Base-by-base conservation (phyloP, 192 early-diverging fungal species). In the Lobosporangium transversale region DNA sequence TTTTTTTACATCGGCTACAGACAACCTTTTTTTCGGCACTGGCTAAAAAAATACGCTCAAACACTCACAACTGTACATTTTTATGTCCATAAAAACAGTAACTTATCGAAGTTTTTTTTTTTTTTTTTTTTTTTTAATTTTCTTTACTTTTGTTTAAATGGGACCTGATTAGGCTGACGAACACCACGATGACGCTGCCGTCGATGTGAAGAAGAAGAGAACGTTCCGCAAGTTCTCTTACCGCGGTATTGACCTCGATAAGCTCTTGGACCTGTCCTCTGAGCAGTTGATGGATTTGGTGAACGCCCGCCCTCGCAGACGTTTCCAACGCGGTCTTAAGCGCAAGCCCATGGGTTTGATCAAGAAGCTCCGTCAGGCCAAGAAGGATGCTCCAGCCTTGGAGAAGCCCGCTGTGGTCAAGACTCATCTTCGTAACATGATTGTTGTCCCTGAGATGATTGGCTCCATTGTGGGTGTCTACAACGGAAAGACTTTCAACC, bases 401-500 rank as follows among this genome's bases (percentile, higher is more conserved):
- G 97, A 98, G 89, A 98, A 98, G 93, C 96, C 97, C 71, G 93
- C 86, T 49, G 82, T 84, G 45, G 97, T 98, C 88, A 98, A 98
- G 92, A 98, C 97, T 78, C 97, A 98, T 86, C 89, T 98, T 67
- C 94, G 97, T 83, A 91, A 96, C 91, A 98, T 98, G 97, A 95
- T 98, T 79, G 94, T 98, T 66, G 96, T 98, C 62, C 97, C 97
- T 70, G 97, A 98, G 91, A 98, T 98, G 97, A 94, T 98, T 75
- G 97, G 97, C 61, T 96, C 94, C 51, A 81, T 96, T 57, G 87
- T 97, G 79, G 97, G 92, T 80, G 87, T 98, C 75, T 97, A 98
- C 93, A 97, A 97, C 89, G 97, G 97, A 82, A 98, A 98, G 94
- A 92, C 89, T 71, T 98, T 98, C 89, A 97, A 94, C 91, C 95